Evolutionary conservation across 148 eudicot genomes (phyloP).

Genomic region (Camellia lanceoleosa): DNA sequence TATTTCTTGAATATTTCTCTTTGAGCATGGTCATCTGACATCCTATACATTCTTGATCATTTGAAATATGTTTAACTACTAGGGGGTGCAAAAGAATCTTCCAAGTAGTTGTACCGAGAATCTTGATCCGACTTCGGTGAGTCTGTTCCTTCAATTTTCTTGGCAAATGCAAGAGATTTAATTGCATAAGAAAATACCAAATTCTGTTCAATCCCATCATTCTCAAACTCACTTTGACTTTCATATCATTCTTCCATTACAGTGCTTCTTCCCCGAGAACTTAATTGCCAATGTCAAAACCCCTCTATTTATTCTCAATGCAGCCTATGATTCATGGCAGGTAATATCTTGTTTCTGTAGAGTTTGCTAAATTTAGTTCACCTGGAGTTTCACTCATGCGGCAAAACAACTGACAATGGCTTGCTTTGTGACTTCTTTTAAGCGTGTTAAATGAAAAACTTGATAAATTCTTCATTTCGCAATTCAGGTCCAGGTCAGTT

Average conservation of each 20-base stretch:
- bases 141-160: slow-evolving; percentile 19
- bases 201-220: neutral
- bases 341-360: slow-evolving; percentile 26
- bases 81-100: slow-evolving; percentile 65
- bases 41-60: neutral
- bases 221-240: neutral
- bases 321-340: slow-evolving; percentile 99
- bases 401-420: neutral
- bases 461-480: neutral
- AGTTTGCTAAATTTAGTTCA: neutral
- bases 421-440: neutral
- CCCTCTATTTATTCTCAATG: slow-evolving; percentile 85
- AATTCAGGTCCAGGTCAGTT: slow-evolving; percentile 69
- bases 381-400: neutral
- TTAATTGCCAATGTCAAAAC: slow-evolving; percentile 63
- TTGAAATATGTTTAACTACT: slow-evolving; percentile 13
- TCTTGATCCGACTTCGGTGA: slow-evolving; percentile 76
- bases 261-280: slow-evolving; percentile 99
- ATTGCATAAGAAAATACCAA: neutral
- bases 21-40: neutral
- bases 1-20: neutral
- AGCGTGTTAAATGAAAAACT: neutral
- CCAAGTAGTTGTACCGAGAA: slow-evolving; percentile 63
- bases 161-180: neutral
- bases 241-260: slow-evolving; percentile 18